These are phyloP conservation scores for Cerioporus squamosus DNA, from an alignment of 1,284 basidiomycete genomes.

Conservation along the genomic window DNA sequence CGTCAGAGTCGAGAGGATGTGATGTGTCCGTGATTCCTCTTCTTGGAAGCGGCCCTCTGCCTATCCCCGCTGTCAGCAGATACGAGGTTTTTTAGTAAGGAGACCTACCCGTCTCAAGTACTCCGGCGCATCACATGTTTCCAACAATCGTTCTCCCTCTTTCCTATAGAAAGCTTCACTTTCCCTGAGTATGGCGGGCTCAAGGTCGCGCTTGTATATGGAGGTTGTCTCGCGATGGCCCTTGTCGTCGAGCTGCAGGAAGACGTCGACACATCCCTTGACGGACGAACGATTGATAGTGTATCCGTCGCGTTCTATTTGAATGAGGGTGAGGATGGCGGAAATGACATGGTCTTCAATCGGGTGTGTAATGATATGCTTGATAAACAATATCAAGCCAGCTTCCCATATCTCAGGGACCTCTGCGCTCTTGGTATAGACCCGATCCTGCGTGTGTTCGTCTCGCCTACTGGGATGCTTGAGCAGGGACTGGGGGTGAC, in stretches of 20 bases:
- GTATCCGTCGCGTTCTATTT: slow-evolving; percentile 90
- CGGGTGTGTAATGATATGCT: slow-evolving; percentile 82
- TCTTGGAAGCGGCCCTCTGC: slow-evolving; percentile 84
- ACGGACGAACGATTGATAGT: slow-evolving; percentile 92
- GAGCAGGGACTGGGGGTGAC: slow-evolving; percentile 28
- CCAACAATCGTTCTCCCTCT: slow-evolving; percentile 77
- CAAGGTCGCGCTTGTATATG: slow-evolving; percentile 87
- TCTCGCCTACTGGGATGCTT: background rate
- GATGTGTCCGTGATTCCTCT: slow-evolving; percentile 87
- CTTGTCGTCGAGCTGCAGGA: slow-evolving; percentile 67
- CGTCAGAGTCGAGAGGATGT: slow-evolving; percentile 87
- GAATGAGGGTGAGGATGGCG: slow-evolving; percentile 87
- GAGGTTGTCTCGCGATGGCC: slow-evolving; percentile 49
- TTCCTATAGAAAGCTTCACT: slow-evolving; percentile 81
- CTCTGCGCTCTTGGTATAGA: slow-evolving; percentile 73
- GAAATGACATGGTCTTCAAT: slow-evolving; percentile 85
- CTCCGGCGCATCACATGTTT: slow-evolving; percentile 79
- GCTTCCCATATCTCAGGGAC: slow-evolving; percentile 85
- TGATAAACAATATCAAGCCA: slow-evolving; percentile 85
- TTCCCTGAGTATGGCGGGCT: slow-evolving; percentile 81
- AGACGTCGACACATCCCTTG: slow-evolving; percentile 89
- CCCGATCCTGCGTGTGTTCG: slow-evolving; percentile 74
- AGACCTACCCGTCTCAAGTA: slow-evolving; percentile 78
- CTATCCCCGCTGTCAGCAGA: slow-evolving; percentile 45
- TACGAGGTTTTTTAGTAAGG: slow-evolving; percentile 1